Percentiles rank a stretch among this genome's conserved stretches.
These are phyloP conservation scores for Saccharomycopsis babjevae DNA, from an alignment of 805 yeast species.

Conservation along the genomic window DNA sequence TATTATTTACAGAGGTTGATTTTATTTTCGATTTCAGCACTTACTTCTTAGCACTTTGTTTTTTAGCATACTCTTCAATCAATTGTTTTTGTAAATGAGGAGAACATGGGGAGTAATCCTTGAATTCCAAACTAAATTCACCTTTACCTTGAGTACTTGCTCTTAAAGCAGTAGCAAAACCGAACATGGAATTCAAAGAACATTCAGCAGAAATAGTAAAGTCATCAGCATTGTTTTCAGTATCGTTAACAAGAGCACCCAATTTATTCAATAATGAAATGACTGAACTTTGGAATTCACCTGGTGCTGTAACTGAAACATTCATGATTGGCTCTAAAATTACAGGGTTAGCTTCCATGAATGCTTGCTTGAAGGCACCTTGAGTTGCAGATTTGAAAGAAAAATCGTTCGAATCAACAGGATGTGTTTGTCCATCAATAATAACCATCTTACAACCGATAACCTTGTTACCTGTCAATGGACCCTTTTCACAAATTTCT, in stretches of 20 bases:
- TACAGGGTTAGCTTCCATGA: slow-evolving; percentile 73
- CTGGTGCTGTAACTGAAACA: slow-evolving; percentile 87
- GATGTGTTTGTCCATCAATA: slow-evolving; percentile 95
- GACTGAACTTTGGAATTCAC: slow-evolving; percentile 89
- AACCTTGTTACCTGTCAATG: slow-evolving; percentile 88
- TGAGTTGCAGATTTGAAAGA: slow-evolving; percentile 90
- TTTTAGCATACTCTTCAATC: slow-evolving; percentile 72
- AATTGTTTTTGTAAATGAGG: slow-evolving; percentile 85
- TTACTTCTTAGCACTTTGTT: slow-evolving; percentile 31
- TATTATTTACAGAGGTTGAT: not conserved
- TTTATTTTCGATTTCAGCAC: not conserved
- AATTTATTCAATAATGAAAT: slow-evolving; percentile 88
- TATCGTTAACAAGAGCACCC: slow-evolving; percentile 85
- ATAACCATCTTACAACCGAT: slow-evolving; percentile 87
- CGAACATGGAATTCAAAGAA: slow-evolving; percentile 93
- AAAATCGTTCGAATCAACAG: slow-evolving; percentile 93
- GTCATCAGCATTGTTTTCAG: slow-evolving; percentile 90
- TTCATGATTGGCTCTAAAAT: slow-evolving; percentile 95
- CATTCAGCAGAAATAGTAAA: slow-evolving; percentile 91
- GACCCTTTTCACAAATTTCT: slow-evolving; percentile 92
- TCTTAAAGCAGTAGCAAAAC: slow-evolving; percentile 89
- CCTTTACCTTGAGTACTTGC: slow-evolving; percentile 99
- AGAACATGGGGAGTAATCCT: slow-evolving; percentile 82
- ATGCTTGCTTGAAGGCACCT: slow-evolving; percentile 88
- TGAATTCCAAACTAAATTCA: slow-evolving; percentile 91